Base-by-base conservation (phyloP, 345 rosid genomes). In the Eucalyptus sp. region DNA sequence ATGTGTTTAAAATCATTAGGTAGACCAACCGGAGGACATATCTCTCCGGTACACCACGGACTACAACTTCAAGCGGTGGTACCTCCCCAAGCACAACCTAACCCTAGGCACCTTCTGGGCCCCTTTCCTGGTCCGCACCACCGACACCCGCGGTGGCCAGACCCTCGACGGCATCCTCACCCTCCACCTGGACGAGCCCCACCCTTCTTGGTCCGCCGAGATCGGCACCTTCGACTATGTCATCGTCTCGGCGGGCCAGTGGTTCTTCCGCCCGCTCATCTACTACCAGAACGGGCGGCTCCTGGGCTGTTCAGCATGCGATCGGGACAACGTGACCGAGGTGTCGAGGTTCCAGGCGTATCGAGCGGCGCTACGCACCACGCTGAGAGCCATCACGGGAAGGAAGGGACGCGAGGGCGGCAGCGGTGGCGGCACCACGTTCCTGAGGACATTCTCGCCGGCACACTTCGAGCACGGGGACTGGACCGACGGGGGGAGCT, bases 401-500 rank as follows among this genome's bases (percentile, higher is more conserved):
- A 92, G 90, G 13, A 87, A 92, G 79, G 89, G 89, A 81, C 91
- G 87, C 66, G 91, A 88, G 71, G 96, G 95, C 4, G 7, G 8
- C 18, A 22, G 54, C 2, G 3, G 54, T 0, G 8, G 22, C 7
- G 20, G 86, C 83, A 48, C 87, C 5, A 93, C 94, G 24, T 91
- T 93, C 87, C 90, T 93, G 31, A 92, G 95, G 91, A 93, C 97
- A 2, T 92, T 91, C 88, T 92, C 97, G 22, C 98, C 96, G 0
- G 88, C 94, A 0, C 99, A 96, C 66, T 95, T 94, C 22, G 97
- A 96, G 89, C 89, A 91, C 71, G 97, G 97, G 44, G 93, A 89
- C 2, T 97, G 99, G 99, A 91, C 94, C 68, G 89, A 89, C 66
- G 96, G 97, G 37, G 98, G 99, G n/a, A 91, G 89, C 85, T 94